Conservation (phyloP, 257 asterid genomes). For the Solanum habrochaites region DNA sequence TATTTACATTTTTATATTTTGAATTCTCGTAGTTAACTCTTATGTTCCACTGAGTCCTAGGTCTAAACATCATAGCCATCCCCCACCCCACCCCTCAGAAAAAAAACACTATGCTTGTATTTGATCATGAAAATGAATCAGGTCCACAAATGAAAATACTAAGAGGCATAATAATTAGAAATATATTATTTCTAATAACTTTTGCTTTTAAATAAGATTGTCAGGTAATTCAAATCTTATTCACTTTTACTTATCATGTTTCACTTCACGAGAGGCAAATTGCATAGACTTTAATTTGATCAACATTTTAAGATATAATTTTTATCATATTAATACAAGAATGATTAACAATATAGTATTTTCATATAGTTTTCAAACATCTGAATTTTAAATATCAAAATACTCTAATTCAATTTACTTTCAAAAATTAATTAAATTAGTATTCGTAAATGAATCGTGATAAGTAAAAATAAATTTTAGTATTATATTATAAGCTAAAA, state of each 20-base stretch:
- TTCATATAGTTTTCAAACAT: background rate
- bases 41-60: background rate
- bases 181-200: background rate
- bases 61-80: background rate
- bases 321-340: too few species aligned
- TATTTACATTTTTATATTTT: background rate
- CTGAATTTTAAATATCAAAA: background rate
- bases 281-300: background rate
- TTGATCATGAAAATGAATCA: background rate
- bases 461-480: background rate
- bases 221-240: background rate
- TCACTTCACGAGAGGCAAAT: background rate
- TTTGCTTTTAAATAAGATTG: background rate
- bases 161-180: background rate
- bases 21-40: background rate
- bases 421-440: background rate
- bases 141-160: background rate
- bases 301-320: background rate
- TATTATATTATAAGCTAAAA: too few species aligned
- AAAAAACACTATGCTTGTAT: background rate
- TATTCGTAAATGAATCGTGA: background rate
- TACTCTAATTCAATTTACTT: background rate
- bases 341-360: background rate
- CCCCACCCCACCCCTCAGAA: too few species aligned
- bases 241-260: background rate